Evolutionary conservation across 73 alveolate species (phyloP).

Genomic region (Paramecium sonneborni): DNA sequence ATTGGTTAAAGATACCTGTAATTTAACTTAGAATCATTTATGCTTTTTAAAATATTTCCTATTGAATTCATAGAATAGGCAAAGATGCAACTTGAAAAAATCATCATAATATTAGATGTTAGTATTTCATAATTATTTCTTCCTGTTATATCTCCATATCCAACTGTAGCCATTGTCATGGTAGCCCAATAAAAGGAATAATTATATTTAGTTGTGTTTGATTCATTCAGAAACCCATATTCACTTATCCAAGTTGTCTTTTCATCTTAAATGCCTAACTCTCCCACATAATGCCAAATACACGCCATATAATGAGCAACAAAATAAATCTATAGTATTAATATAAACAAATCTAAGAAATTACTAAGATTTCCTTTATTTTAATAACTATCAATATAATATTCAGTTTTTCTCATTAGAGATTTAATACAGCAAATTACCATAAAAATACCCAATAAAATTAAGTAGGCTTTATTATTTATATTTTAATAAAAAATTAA

Average conservation of each 20-base stretch:
- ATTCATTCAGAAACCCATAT: neutral
- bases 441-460: neutral
- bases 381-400: neutral
- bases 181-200: slow-evolving; percentile 57
- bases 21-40: neutral
- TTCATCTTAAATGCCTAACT: neutral
- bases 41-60: neutral
- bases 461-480: neutral
- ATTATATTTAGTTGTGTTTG: neutral
- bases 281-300: slow-evolving; percentile 50
- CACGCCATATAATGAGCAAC: slow-evolving; percentile 56
- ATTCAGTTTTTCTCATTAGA: neutral
- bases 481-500: neutral
- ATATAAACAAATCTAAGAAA: neutral
- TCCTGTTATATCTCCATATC: slow-evolving; percentile 40
- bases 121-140: neutral
- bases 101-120: slow-evolving; percentile 7
- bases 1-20: neutral
- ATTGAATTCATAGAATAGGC: slow-evolving; percentile 48
- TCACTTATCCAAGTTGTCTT: neutral
- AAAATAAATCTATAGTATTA: neutral
- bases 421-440: neutral
- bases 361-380: neutral
- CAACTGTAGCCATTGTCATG: slow-evolving; percentile 43
- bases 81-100: neutral